Evolutionary conservation across 2,329 filamentous ascomycete genomes (phyloP), one percentile per base, ranked within the genome.

Genomic region (Trichoderma atrobrunneum): DNA sequence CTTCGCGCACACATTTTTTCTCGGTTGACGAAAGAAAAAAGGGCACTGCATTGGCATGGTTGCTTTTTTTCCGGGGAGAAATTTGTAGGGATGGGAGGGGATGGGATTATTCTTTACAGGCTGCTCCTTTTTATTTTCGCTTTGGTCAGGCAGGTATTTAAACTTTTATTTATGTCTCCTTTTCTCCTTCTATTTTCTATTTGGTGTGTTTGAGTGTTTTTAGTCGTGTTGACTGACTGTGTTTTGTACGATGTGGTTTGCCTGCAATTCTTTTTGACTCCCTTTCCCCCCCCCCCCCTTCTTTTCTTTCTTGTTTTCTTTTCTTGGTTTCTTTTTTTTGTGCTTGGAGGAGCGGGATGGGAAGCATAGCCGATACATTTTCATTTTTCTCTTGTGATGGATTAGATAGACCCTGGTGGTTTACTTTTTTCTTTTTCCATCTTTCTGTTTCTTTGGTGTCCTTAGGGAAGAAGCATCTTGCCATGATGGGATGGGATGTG

Each of bases 341-440:
- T 48, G 66, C 28, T 69, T 48, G 36, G 14, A 4, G 12, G 36
- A 26, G 57, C 8, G 66, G 57, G 28, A 62, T 62, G 66, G 36
- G 21, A 39, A 69, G 36, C 26, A 69, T 61, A 51, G 57, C 66
- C 56, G 51, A 67, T 36, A 59, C 18, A 59, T 69, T 48, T 48
- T 69, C 10, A 21, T 51, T 21, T 39, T 14, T 21, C 39, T 43
- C 39, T 51, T 54, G 43, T 61, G 34, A 69, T 69, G 66, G 26
- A 62, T 10, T 62, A 61, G 67, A 70, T 62, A 61, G 68, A 70
- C 68, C 68, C 68, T 70, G 68, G 68, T 63, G 68, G 68, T 70
- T 62, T 70, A 12, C 2, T 7, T 24, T 24, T 7, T 59, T 63
- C 28, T 62, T 14, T 0, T 5, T 51, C 21, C 5, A 14, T 54